A percentile compares a stretch with the other conserved stretches of the same genome.
These are phyloP conservation scores for Vigna trinervia DNA, from an alignment of 306 rosid genomes.

Conservation along the genomic window DNA sequence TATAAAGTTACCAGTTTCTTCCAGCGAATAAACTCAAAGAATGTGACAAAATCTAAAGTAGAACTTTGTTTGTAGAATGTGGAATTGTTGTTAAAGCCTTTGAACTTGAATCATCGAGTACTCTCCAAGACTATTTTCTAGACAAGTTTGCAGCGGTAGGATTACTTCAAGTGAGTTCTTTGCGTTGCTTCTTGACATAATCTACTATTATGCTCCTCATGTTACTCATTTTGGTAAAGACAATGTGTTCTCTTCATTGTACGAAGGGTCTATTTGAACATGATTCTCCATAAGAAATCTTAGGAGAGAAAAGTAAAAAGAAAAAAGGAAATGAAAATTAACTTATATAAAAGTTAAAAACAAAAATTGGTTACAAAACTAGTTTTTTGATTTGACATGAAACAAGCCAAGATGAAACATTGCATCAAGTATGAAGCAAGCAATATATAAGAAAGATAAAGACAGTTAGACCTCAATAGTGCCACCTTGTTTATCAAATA, in stretches of 20 bases:
- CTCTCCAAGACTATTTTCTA: constrained; percentile 57
- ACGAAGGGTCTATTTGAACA: neutral
- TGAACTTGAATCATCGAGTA: constrained; percentile 56
- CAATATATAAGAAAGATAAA: too few relatives aligned
- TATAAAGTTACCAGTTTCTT: neutral
- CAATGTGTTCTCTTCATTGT: constrained; percentile 16
- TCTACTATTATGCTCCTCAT: neutral
- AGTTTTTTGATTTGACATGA: neutral
- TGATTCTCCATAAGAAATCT: too few relatives aligned
- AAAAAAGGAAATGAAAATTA: too few relatives aligned
- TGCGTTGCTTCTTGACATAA: constrained; percentile 23
- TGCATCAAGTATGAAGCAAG: too few relatives aligned
- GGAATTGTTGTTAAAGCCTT: constrained; percentile 64
- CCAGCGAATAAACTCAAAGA: constrained; percentile 28
- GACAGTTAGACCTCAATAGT: too few relatives aligned
- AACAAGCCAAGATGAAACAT: too few relatives aligned
- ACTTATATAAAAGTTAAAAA: too few relatives aligned
- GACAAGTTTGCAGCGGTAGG: constrained; percentile 95
- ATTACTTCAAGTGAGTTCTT: constrained; percentile 76
- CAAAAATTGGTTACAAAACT: too few relatives aligned
- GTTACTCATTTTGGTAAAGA: constrained; percentile 24
- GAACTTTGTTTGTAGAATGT: constrained; percentile 59
- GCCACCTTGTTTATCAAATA: too few relatives aligned
- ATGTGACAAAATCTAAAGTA: constrained; percentile 22
- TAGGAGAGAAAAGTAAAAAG: too few relatives aligned